Evolutionary conservation across 768 basidiomycete genomes (phyloP).

Genomic region (Kockovaella imperatae): DNA sequence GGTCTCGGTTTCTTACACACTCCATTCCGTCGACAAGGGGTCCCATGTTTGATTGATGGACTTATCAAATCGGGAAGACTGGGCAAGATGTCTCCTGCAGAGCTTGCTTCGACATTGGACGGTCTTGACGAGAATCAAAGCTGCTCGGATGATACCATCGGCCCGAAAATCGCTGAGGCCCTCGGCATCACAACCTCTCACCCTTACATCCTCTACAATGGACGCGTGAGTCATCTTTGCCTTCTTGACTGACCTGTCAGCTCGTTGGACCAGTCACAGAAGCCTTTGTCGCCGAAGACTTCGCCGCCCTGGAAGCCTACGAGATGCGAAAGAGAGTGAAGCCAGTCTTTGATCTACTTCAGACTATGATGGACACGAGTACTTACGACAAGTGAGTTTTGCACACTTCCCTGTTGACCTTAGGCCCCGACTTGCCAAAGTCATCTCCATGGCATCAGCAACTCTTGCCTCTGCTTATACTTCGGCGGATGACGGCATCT

Average conservation of each 20-base stretch:
- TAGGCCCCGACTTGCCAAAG: conserved; percentile 50
- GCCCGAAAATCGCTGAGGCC: conserved; percentile 52
- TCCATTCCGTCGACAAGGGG: no score
- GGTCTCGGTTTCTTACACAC: no score
- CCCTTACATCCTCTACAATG: conserved; percentile 66
- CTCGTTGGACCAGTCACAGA: conserved; percentile 65
- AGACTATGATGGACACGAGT: conserved; percentile 49
- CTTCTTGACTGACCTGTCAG: conserved; percentile 46
- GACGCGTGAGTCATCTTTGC: conserved; percentile 56
- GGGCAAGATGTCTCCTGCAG: no score
- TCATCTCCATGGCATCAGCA: conserved; percentile 62
- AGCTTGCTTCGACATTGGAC: no score
- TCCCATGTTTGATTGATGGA: no score
- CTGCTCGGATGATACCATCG: no score
- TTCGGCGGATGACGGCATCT: conserved; percentile 50
- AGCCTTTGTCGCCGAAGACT: conserved; percentile 64
- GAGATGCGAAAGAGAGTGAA: conserved; percentile 65
- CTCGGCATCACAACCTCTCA: conserved; percentile 58
- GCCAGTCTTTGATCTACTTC: conserved; percentile 61
- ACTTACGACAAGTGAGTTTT: conserved; percentile 49
- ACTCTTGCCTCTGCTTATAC: conserved; percentile 62
- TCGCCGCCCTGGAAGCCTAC: conserved; percentile 61
- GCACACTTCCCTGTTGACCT: not conserved
- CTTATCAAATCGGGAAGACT: no score
- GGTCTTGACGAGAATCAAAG: no score